Conservation (phyloP, 805 yeast species). For the Starmera pachycereana region DNA sequence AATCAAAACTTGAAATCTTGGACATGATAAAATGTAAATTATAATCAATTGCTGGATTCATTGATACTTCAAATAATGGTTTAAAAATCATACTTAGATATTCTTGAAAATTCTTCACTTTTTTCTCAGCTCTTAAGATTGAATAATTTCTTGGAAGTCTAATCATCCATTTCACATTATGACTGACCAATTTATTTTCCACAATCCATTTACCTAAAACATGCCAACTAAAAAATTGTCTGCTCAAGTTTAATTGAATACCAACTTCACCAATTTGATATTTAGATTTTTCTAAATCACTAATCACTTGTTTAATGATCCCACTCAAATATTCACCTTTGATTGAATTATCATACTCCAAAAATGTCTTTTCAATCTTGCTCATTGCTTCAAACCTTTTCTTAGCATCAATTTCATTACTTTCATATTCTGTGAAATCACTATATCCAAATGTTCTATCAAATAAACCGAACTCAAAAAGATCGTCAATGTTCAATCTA, state of each 20-base stretch:
- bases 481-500: conserved; percentile 18
- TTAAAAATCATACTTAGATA: conserved; percentile 22
- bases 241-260: conserved; percentile 19
- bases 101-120: conserved; percentile 21
- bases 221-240: conserved; percentile 16
- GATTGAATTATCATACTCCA: conserved; percentile 26
- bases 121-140: conserved; percentile 11
- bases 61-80: conserved; percentile 21
- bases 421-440: conserved; percentile 11
- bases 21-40: conserved; percentile 22
- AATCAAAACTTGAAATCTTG: conserved; percentile 23
- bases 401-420: conserved; percentile 11
- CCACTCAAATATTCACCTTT: conserved; percentile 29
- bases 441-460: conserved; percentile 15
- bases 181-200: conserved; percentile 26
- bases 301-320: conserved; percentile 22
- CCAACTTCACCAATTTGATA: conserved; percentile 29
- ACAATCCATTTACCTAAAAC: conserved; percentile 25
- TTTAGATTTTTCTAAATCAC: conserved; percentile 26
- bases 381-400: conserved; percentile 17
- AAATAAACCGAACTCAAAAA: conserved; percentile 19
- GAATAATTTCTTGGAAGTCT: conserved; percentile 23
- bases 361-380: conserved; percentile 23
- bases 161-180: conserved; percentile 29
- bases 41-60: conserved; percentile 14